Evolutionary conservation across 148 eudicot species (phyloP), one percentile per base, ranked within the genome.

Genomic region (Rhododendron ovatum): DNA sequence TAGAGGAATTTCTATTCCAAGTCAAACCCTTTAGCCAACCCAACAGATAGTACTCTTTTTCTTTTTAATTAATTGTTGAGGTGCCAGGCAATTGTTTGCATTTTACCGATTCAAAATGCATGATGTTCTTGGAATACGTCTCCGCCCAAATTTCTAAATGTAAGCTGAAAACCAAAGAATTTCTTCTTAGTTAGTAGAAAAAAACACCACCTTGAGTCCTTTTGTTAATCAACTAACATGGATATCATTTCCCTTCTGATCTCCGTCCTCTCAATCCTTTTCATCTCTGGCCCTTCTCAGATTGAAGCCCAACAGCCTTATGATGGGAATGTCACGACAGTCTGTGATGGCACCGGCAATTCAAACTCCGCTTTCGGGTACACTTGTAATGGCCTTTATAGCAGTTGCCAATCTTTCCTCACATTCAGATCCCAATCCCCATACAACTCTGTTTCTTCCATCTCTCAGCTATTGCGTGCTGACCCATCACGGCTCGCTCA

Each of bases 231-330:
- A 35, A 39, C 87, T n/a, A n/a, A 41, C 81, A 86, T 86, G 84
- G 24, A n/a, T 17, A 43, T 57, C 11, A 28, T 67, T 65, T 50
- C 22, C 12, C 82, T 55, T 12, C 37, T 61, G 47, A 41, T 24
- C 71, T 20, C 17, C 22, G 13, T 84, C 43, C 59, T 61, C 48
- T 65, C 26, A 90, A 91, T 80, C 18, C 48, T 85, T 79, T 74
- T 82, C 47, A 78, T 90, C 24, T 65, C 35, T 82, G 61, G 73
- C 11, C 83, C 83, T 83, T 59, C 73, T 81, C 45, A 45, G 85
- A 84, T 91, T 65, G 61, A 84, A 45, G 89, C 94, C 48, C 99
- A 96, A 80, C 99, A 96, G 65, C 91, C 98, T 20, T 96, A 96
- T 82, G 53, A 85, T 30, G 55, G 90, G 30, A 84, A 87, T 26